Evolutionary conservation across 768 basidiomycete genomes (phyloP).

Genomic region (Sporobolomyces pararoseus): DNA sequence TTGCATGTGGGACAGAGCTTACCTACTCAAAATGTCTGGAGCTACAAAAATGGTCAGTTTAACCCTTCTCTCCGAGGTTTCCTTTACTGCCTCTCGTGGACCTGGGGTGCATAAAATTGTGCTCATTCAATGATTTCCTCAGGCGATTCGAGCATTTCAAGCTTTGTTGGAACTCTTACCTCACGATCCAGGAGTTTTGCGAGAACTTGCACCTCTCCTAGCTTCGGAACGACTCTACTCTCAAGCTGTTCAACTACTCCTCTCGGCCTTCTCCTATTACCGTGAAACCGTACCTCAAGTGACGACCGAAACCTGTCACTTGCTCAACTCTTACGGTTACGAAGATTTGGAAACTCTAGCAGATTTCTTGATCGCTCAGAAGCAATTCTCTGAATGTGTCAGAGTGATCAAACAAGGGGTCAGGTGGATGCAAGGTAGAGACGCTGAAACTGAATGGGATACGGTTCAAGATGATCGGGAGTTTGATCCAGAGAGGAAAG

Average conservation of each 20-base stretch:
- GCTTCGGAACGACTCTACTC: conserved; percentile 67
- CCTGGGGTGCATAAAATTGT: no score
- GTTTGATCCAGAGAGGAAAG: conserved; percentile 56
- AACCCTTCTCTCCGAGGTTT: neutral
- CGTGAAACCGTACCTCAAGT: conserved; percentile 55
- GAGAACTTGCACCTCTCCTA: conserved; percentile 71
- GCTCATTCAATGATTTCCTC: no score
- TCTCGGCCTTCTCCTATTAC: conserved; percentile 70
- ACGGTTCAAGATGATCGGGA: conserved; percentile 80
- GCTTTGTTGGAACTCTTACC: conserved; percentile 70
- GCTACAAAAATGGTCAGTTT: conserved; percentile 62
- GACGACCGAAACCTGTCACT: conserved; percentile 48
- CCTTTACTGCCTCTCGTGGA: no score
- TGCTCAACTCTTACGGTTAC: conserved; percentile 54
- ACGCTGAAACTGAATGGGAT: conserved; percentile 72
- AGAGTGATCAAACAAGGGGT: conserved; percentile 68
- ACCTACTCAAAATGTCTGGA: conserved; percentile 70
- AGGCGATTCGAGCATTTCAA: conserved; percentile 65
- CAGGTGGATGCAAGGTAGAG: conserved; percentile 88
- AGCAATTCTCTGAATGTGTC: conserved; percentile 65
- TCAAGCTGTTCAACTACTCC: conserved; percentile 65
- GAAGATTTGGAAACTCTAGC: conserved; percentile 73
- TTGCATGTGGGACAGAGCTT: conserved; percentile 83
- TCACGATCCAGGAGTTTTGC: conserved; percentile 72
- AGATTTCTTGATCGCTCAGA: conserved; percentile 72